Conservation (phyloP, 768 basidiomycete species). For the Kockovaella imperatae region DNA sequence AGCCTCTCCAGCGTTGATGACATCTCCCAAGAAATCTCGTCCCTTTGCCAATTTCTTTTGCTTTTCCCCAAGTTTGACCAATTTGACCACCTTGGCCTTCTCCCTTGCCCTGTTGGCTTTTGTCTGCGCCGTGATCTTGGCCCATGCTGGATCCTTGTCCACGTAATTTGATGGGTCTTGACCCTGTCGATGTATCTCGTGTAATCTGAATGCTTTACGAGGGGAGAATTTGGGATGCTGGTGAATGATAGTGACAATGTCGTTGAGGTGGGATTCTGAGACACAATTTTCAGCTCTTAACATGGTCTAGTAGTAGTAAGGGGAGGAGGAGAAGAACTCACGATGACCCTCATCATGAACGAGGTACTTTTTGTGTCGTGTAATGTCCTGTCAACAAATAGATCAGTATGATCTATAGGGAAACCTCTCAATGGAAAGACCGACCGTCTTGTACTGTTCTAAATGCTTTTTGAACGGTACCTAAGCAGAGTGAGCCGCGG, state of each 20-base stretch:
- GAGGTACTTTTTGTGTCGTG: background rate
- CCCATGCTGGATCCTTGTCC: background rate
- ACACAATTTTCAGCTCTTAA: too few relatives aligned
- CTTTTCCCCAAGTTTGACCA: too few relatives aligned
- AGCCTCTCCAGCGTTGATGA: too few relatives aligned
- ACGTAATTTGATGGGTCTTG: background rate
- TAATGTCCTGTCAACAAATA: background rate
- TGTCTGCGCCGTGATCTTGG: background rate
- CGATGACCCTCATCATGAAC: constrained; percentile 1
- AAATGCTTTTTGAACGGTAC: too few relatives aligned
- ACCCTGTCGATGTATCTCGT: background rate
- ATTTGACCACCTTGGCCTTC: background rate
- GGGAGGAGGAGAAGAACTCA: background rate
- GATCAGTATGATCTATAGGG: too few relatives aligned
- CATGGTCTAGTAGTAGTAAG: too few relatives aligned
- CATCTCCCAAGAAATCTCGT: too few relatives aligned
- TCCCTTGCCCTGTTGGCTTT: background rate
- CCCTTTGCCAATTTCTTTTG: too few relatives aligned
- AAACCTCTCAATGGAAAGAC: too few relatives aligned
- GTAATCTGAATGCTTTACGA: background rate
- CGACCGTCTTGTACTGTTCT: too few relatives aligned
- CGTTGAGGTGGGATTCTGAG: constrained; percentile 3
- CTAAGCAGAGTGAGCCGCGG: too few relatives aligned
- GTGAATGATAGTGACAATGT: background rate
- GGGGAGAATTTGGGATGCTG: background rate